Base-by-base conservation (phyloP, 2,329 filamentous ascomycete genomes). In the Diaporthe vexans region DNA sequence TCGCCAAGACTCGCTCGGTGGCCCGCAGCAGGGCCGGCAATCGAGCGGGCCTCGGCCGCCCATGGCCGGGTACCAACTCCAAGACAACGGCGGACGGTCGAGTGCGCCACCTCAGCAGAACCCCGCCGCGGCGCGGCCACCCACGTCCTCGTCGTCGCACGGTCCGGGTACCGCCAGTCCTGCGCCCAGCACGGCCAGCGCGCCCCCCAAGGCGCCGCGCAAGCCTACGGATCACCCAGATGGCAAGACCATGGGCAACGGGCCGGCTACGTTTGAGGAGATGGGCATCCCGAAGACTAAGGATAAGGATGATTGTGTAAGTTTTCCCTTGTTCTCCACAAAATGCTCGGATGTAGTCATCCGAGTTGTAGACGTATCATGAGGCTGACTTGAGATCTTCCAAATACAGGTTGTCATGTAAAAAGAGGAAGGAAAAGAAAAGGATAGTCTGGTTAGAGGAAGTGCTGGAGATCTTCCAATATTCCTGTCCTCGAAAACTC, bases 241-340 rank as follows among this genome's bases (percentile, higher is more conserved):
- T 72, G 79, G 80, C 26, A 84, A 83, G 76, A 82, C 85, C 59
- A 86, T 90, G 43, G 89, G 88, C 67, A 94, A 95, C 81, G 97
- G 96, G 15, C 96, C 97, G 0, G 94, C 97, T 79, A 98, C 97
- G 0, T 99, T 99, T 82, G 96, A 98, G 81, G 95, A 97, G 81
- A 99, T 99, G 97, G 97, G 97, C 52, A 96, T 99, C 79, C 94
- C 95, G 9, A 90, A 92, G 79, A 92, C 89, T 63, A 95, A 97
- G 83, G 90, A 92, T 76, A 94, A 98, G n/a, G 90, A 91, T 78
- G 95, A 98, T 84, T 99, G 96, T 87, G 95, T 98, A 91, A 89
- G 89, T 88, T 26, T 75, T 67, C 2, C 7, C 24, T 2, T 15
- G 26, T 21, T 40, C 40, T 17, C 6, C 9, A 19, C 8, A 24